Evolutionary conservation across 2,329 filamentous ascomycete species (phyloP), one percentile per base, ranked within the genome.

Genomic region (Hypomyces perniciosus): DNA sequence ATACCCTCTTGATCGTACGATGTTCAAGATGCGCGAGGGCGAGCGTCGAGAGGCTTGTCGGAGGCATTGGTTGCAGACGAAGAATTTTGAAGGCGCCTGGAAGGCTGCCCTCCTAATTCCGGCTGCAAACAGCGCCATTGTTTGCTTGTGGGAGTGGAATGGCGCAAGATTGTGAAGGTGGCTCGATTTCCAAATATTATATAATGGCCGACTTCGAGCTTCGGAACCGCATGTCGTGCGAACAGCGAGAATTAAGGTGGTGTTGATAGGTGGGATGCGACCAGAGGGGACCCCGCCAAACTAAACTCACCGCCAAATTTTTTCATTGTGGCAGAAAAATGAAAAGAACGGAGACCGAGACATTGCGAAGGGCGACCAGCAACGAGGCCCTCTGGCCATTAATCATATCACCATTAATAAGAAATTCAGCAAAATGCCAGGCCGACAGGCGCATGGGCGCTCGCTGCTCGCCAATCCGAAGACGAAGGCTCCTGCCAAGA

Each of bases 371-470:
- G n/a, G 12, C 33, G 9, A 41, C 26, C 34, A 37, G 42, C 12
- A 9, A 54, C 26, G 6, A 27, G 12, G 30, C 27, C 26, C 20
- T 27, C 28, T 37, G 10, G 27, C n/a, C 30, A 6, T 30, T 26
- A 35, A 9, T 38, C 44, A 44, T 26, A 9, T 33, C 13, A 10
- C 27, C 12, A 28, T 28, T 35, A 51, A 26, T 35, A 63, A 61
- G 64, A 61, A 64, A 29, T 9, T n/a, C 9, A 28, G n/a, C 54
- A 67, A 50, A 37, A 82, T 83, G 79, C 74, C 77, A 20, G 79
- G 80, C 63, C 74, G 79, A 56, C 79, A 83, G 69, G 69, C 79
- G 41, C 79, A 83, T 62, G 80, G 80, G 33, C 68, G 79, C 57
- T 66, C 78, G 20, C 65, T 82, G 26, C 63, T 77, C 56, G 64